These are phyloP conservation scores for Pseudogymnoascus sp. DNA, from an alignment of 2,329 filamentous ascomycete species.

Conservation along the genomic window DNA sequence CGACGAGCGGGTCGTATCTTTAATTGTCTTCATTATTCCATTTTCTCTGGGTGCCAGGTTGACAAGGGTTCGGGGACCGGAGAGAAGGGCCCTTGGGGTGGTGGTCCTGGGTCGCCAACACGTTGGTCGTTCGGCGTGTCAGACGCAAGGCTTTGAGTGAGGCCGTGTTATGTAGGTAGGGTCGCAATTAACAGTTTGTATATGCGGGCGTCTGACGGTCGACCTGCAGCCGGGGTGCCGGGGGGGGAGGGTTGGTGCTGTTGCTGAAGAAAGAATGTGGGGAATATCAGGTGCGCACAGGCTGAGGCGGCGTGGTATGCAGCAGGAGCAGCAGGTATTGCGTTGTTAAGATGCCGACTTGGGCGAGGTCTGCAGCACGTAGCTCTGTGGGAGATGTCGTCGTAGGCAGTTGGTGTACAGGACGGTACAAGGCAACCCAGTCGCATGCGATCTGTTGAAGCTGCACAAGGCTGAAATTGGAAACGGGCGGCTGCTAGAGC, in stretches of 20 bases:
- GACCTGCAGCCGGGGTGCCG: background rate
- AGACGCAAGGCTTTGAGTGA: background rate
- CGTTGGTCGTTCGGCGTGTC: background rate
- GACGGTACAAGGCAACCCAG: background rate
- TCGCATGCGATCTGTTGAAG: background rate
- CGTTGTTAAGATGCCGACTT: background rate
- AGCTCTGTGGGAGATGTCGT: background rate
- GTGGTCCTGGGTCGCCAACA: background rate
- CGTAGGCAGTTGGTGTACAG: background rate
- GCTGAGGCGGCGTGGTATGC: constrained; percentile 10
- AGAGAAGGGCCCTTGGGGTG: background rate
- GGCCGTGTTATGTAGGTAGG: background rate
- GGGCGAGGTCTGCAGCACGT: background rate
- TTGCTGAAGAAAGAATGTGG: background rate
- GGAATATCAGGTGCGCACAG: constrained; percentile 7
- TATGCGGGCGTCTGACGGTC: background rate
- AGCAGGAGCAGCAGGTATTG: constrained; percentile 7
- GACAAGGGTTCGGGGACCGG: background rate
- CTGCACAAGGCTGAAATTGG: constrained; percentile 7
- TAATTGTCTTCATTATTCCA: constrained; percentile 6
- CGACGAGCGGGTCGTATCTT: background rate
- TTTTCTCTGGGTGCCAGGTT: constrained; percentile 1
- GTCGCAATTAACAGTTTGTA: background rate
- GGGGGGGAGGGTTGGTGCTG: too few relatives aligned
- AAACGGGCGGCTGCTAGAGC: background rate